Evolutionary conservation across 2,329 filamentous ascomycete species (phyloP), one percentile per base, ranked within the genome.

Genomic region (Alternaria tenuissima): DNA sequence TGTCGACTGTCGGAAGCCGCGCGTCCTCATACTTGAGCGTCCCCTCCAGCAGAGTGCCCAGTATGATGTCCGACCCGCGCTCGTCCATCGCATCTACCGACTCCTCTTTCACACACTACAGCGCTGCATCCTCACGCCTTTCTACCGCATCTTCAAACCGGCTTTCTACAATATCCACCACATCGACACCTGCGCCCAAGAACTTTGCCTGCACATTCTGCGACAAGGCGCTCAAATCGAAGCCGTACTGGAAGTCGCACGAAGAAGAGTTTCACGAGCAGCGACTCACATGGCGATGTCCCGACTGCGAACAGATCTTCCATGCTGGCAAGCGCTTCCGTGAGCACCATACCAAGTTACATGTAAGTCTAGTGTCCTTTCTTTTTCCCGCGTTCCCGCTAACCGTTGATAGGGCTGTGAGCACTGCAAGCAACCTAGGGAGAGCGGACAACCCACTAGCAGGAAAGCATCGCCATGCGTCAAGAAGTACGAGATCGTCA

Each of bases 191-290:
- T 8, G 73, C 73, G 20, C 70, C 73, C 7, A 79, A 79, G 65
- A 79, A 78, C 58, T 80, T 79, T 44, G 77, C 76, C 3, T 84
- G 81, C 66, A 83, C 80, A 1, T 81, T 81, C 34, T 83, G 82
- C 75, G 87, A 89, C 73, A 88, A 88, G 49, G 88, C 86, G 46
- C 88, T 90, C 71, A 88, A 88, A 79, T 84, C 87, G 65, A 89
- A 89, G 72, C 88, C 88, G 64, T 87, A 90, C 74, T 91, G 88
- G 88, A 89, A 89, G 76, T 84, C 87, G 32, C 88, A 91, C 75
- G 87, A 90, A 73, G 88, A 89, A 68, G 87, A 89, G 75, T 89
- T 89, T 70, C 88, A 90, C 76, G 88, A 90, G 80, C 86, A 88
- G 55, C 87, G 87, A 80, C 86, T 88, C 64, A 89, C 88, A 71